A percentile compares a stretch with the other conserved stretches of the same genome.
Conservation (phyloP, 306 rosid genomes). For the Cucurbita ficifolia region DNA sequence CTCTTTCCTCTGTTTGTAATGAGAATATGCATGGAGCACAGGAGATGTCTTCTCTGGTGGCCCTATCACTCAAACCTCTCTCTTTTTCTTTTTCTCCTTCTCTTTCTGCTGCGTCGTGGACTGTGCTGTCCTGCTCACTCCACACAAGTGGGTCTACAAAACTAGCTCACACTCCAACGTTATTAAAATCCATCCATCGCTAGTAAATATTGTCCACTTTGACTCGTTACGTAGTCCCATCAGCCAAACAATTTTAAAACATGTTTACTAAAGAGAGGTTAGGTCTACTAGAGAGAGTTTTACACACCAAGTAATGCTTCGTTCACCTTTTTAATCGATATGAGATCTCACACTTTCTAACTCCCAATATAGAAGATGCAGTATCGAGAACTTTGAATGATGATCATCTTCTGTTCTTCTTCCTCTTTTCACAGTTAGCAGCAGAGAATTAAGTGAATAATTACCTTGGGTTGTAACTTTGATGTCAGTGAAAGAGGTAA, state of each 20-base stretch:
- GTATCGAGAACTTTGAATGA: neutral
- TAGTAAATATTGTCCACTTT: neutral
- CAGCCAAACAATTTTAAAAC: no score
- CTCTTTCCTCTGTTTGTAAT: neutral
- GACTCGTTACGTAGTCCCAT: no score
- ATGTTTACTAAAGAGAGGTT: no score
- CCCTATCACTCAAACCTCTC: neutral
- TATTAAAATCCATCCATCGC: no score
- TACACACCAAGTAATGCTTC: no score
- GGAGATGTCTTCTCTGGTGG: constrained; percentile 2
- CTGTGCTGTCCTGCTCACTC: constrained; percentile 4
- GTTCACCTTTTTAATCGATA: no score
- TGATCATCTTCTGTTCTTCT: neutral
- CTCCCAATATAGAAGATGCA: no score
- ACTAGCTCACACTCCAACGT: neutral
- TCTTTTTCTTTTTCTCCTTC: neutral
- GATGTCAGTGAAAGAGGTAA: neutral
- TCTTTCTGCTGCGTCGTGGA: neutral
- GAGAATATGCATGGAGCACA: neutral
- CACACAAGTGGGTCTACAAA: neutral
- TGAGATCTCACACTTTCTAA: neutral
- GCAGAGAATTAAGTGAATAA: neutral
- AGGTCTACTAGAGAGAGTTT: no score
- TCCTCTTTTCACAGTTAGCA: neutral
- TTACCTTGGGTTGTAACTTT: neutral